Conservation (phyloP, 2,329 filamentous ascomycete genomes). For the Monosporascus sp. region DNA sequence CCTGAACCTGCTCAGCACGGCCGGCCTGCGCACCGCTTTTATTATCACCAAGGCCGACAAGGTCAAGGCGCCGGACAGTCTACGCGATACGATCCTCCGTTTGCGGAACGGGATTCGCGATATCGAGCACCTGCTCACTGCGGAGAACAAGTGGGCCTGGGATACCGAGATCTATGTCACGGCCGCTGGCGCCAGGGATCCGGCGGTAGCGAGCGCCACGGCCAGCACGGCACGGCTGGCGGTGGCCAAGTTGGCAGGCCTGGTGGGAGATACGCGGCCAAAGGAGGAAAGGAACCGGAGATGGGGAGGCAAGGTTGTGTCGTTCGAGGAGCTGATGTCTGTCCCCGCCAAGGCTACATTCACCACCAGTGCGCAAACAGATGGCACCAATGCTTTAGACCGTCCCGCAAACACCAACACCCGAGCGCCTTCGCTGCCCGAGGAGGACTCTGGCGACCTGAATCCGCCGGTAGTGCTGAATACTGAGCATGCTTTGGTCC, state of each 20-base stretch:
- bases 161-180: constrained; percentile 27
- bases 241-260: constrained; percentile 24
- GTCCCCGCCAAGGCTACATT: constrained; percentile 4
- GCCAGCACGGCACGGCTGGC: constrained; percentile 22
- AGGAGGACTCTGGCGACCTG: too few species aligned
- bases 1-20: constrained; percentile 40
- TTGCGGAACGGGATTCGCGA: constrained; percentile 21
- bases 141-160: constrained; percentile 19
- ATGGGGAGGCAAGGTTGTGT: constrained; percentile 29
- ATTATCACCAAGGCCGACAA: constrained; percentile 56
- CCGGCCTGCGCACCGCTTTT: constrained; percentile 41
- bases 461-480: neutral
- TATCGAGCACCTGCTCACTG: constrained; percentile 12
- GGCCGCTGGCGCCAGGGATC: constrained; percentile 21
- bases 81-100: constrained; percentile 21
- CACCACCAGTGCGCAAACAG: neutral
- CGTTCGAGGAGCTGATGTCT: constrained; percentile 30
- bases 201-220: constrained; percentile 14
- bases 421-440: neutral
- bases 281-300: constrained; percentile 29
- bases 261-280: constrained; percentile 19
- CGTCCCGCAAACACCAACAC: neutral
- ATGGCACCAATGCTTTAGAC: neutral
- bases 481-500: neutral
- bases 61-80: constrained; percentile 21